Evolutionary conservation across 352 stramenopile genomes (phyloP).

Genomic region (Phytophthora pistaciae): DNA sequence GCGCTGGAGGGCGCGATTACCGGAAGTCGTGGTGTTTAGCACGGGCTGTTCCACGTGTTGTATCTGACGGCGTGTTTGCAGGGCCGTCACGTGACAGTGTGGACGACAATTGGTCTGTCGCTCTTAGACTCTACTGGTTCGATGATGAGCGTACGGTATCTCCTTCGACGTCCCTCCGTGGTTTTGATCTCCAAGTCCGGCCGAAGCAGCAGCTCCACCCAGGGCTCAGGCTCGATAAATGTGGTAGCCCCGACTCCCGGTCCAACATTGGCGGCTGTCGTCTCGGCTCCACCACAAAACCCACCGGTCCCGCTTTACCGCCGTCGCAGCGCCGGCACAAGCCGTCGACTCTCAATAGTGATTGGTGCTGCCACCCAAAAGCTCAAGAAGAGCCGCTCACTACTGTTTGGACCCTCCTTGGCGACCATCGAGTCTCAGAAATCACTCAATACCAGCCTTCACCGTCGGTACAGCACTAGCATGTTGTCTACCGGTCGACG

Average conservation of each 20-base stretch:
- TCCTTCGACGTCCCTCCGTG: constrained; percentile 2
- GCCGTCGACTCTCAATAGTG: neutral
- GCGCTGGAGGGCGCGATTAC: constrained; percentile 21
- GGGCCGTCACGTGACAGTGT: constrained; percentile 6
- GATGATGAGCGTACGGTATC: constrained; percentile 2
- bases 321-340: neutral
- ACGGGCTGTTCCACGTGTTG: constrained; percentile 31
- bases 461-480: neutral
- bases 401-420: neutral
- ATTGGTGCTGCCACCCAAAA: neutral
- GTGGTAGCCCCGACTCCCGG: neutral
- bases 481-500: neutral
- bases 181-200: neutral
- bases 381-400: neutral
- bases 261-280: neutral
- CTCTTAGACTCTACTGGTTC: constrained; percentile 6
- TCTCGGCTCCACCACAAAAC: neutral
- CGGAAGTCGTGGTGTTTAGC: constrained; percentile 30
- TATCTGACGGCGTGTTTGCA: constrained; percentile 29
- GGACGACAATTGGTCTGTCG: constrained; percentile 13
- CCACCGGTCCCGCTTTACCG: neutral
- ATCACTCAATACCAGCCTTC: neutral
- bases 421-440: constrained; percentile 5
- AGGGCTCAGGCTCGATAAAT: neutral
- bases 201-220: neutral